Base-by-base conservation (phyloP, 31 red algal genomes). In the Odonthalia washingtoniensis region DNA sequence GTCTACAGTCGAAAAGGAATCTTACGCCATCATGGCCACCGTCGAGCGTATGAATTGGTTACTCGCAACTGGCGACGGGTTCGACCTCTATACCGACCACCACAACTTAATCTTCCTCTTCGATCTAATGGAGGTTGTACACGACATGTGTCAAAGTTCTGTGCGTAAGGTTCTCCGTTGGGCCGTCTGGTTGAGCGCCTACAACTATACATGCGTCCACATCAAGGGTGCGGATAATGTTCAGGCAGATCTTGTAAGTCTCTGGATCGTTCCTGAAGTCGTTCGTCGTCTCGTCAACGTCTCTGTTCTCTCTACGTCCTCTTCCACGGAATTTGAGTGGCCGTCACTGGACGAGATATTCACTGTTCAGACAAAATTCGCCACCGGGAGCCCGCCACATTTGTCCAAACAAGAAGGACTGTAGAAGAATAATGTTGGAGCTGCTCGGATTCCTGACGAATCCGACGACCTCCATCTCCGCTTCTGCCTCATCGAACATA, bases 91-190 rank as follows among this genome's bases (percentile, higher is more conserved):
- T 31, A 86, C 82, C 4, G 82, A 86, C 34, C 68, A 86, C 69
- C 67, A 86, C 68, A 46, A 86, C 82, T 57, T 86, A 6, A 28
- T 86, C 26, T 86, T 49, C 24, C 73, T 86, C 40, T 38, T 83
- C 12, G 21, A 57, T 36, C 80, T n/a, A 28, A 18, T 21, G 3
- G 16, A 69, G 6, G 73, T 86, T 31, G 5, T 74, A 4, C 32
- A 35, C 16, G 62, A 73, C 68, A 69, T 75, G 24, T 65, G 68
- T 18, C 43, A 69, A 3, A 65, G 75, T 46, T 24, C 57, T 5
- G 69, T 86, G 4, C 82, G 75, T 0, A 86, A 86, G 53, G 30
- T 33, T 9, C 82, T 74, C 18, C 35, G 82, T 27, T 86, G 69
- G 33, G 82, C 82, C 5, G 27, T 86, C 6, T 43, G 82, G 30